phyloP scores from a whole-genome alignment of 805 yeast species.

The Yarrowia sp. region DNA sequence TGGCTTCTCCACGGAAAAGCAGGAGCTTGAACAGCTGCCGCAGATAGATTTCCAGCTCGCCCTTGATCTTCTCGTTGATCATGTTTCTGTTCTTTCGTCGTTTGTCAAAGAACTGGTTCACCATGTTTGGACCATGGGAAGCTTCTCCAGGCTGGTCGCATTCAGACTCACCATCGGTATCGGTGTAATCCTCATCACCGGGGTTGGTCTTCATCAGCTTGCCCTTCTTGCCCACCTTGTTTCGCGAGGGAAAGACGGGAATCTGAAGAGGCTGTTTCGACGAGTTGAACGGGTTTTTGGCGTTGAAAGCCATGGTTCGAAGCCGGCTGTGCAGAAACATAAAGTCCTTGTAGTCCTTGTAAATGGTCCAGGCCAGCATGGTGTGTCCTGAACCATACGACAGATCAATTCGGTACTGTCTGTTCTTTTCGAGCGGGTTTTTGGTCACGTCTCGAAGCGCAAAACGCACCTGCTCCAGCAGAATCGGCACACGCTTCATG shows the following conservation, averaged over 20 bases:
- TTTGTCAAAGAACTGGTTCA: conserved; percentile 23
- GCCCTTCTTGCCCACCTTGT: conserved; percentile 21
- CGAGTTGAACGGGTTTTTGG: conserved; percentile 36
- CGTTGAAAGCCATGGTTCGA: conserved; percentile 51
- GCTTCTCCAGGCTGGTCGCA: background rate
- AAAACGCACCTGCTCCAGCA: conserved; percentile 70
- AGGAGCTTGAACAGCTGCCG: conserved; percentile 57
- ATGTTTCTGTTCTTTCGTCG: background rate
- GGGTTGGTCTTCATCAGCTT: background rate
- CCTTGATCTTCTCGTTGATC: conserved; percentile 28
- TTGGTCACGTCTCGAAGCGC: conserved; percentile 45
- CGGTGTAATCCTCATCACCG: conserved; percentile 8
- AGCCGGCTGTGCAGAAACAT: conserved; percentile 67
- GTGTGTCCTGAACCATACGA: conserved; percentile 88
- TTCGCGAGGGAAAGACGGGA: conserved; percentile 47
- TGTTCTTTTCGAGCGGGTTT: conserved; percentile 43
- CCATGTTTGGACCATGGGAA: conserved; percentile 2
- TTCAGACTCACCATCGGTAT: background rate
- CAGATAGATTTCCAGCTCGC: conserved; percentile 62
- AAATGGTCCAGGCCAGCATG: conserved; percentile 75
- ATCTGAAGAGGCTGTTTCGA: conserved; percentile 36
- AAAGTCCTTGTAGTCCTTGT: conserved; percentile 69
- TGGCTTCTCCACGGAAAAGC: conserved; percentile 75
- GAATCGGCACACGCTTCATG: conserved; percentile 71
- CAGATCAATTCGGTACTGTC: conserved; percentile 62